phyloP scores from a whole-genome alignment of 805 yeast species.

The Limtongia smithiae region DNA sequence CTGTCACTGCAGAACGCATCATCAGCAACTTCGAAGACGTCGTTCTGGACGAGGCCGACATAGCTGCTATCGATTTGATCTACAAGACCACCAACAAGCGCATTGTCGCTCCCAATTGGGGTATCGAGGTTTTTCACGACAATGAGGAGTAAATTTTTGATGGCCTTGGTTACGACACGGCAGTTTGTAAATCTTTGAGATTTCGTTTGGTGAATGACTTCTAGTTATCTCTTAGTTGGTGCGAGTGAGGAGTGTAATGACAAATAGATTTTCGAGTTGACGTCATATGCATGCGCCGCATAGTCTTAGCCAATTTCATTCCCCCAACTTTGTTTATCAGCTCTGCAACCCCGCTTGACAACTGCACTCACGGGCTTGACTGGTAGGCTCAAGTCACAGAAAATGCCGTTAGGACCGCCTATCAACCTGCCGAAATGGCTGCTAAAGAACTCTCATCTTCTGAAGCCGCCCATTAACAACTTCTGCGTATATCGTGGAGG shows the following conservation, averaged over 20 bases:
- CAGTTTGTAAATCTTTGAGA: too few species aligned
- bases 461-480: slow-evolving; percentile 91
- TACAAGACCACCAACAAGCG: slow-evolving; percentile 22
- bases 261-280: too few species aligned
- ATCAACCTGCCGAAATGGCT: slow-evolving; percentile 80
- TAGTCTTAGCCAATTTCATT: too few species aligned
- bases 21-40: slow-evolving; percentile 41
- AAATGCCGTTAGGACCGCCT: slow-evolving; percentile 42
- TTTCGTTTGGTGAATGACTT: too few species aligned
- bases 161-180: too few species aligned
- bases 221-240: too few species aligned
- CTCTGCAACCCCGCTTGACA: too few species aligned
- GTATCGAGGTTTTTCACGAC: slow-evolving; percentile 25
- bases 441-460: slow-evolving; percentile 63
- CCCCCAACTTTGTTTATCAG: too few species aligned
- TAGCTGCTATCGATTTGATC: slow-evolving; percentile 37
- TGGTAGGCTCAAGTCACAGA: too few species aligned
- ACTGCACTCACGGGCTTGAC: too few species aligned
- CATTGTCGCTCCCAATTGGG: slow-evolving; percentile 27
- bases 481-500: slow-evolving; percentile 89
- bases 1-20: slow-evolving; percentile 64
- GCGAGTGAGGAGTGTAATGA: too few species aligned
- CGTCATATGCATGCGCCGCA: too few species aligned
- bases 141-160: slow-evolving; percentile 23
- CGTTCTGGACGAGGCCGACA: slow-evolving; percentile 44